Evolutionary conservation across 176 grass and related monocot genomes (phyloP).

Genomic region (Eragrostis curvula): DNA sequence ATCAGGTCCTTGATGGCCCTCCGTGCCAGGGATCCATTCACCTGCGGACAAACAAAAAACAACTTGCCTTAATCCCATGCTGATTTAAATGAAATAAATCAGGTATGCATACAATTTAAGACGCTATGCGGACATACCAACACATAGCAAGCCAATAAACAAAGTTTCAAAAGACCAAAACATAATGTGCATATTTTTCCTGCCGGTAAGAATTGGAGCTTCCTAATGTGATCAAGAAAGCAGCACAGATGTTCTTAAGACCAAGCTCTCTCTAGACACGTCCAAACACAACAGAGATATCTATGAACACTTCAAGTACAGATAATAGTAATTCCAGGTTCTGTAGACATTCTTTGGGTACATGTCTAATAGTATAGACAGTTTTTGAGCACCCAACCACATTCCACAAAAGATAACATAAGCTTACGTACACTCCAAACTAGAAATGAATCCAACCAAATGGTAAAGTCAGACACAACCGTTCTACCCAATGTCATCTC

Average conservation of each 20-base stretch:
- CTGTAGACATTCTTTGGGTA: not conserved
- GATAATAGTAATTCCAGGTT: not conserved
- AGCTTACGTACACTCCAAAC: not conserved
- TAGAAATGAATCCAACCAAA: not conserved
- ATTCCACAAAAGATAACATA: not conserved
- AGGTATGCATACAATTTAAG: not conserved
- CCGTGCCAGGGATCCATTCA: slow-evolving; percentile 56
- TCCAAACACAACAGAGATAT: not conserved
- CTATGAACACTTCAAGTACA: not conserved
- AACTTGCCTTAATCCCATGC: not conserved
- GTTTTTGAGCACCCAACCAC: not conserved
- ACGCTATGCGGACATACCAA: not conserved
- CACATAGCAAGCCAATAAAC: not conserved
- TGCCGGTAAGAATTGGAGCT: not conserved
- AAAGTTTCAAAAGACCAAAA: not conserved
- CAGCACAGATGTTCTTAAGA: not conserved
- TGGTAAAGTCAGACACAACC: not conserved
- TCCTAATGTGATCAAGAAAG: not conserved
- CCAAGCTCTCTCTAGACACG: not conserved
- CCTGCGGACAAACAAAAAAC: slow-evolving; percentile 5
- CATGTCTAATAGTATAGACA: not conserved
- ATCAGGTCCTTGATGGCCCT: slow-evolving; percentile 59
- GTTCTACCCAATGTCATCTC: not conserved
- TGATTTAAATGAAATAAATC: not conserved
- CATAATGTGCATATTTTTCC: not conserved